Evolutionary conservation across 805 yeast species (phyloP), one percentile per base, ranked within the genome.

Genomic region (Diddensiella caesifluorescens): DNA sequence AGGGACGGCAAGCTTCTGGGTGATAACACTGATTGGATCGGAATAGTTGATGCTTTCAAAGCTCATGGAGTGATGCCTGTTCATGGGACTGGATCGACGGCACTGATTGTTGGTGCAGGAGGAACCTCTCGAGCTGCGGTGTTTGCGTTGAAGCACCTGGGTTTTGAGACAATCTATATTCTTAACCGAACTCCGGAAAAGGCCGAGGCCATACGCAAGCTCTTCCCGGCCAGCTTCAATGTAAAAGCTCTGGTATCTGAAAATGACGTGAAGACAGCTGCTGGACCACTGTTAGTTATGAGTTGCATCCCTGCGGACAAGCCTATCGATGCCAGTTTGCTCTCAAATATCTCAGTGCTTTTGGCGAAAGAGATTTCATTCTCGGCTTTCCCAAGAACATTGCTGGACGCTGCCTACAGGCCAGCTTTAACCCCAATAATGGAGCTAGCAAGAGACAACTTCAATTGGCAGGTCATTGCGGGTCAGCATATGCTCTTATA

Each of bases 61-160:
- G 63, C 72, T 46, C 70, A 71, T 44, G 95, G 95, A 29, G 79
- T 78, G 31, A 31, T 38, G 21, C 35, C 52, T 4, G 39, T 45
- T 10, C 36, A 28, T 15, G 30, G 35, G 19, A 29, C 30, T 75
- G 30, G 63, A 64, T 30, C 55, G 58, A 19, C 22, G 12, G 97
- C 96, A 23, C 65, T 89, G 45, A 83, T 92, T 34, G 70, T 92
- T 50, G 99, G 99, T 39, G 96, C 95, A 16, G 99, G 99, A 31
- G 99, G 99, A 33, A 89, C 99, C 20, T 80, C 96, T 1, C 75
- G 96, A 56, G 96, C 98, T 31, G 97, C 97, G 0, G 77, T 85
- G 12, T 88, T 75, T 61, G 97, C 98, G 1, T 70, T 92, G 50
- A 75, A 78, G 57, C 57, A 76, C 47, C 65, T 90, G 68, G 96